Percentiles rank a stretch among this genome's conserved stretches.
These are phyloP conservation scores for Carallia brachiata DNA, from an alignment of 345 rosid species.

Conservation along the genomic window DNA sequence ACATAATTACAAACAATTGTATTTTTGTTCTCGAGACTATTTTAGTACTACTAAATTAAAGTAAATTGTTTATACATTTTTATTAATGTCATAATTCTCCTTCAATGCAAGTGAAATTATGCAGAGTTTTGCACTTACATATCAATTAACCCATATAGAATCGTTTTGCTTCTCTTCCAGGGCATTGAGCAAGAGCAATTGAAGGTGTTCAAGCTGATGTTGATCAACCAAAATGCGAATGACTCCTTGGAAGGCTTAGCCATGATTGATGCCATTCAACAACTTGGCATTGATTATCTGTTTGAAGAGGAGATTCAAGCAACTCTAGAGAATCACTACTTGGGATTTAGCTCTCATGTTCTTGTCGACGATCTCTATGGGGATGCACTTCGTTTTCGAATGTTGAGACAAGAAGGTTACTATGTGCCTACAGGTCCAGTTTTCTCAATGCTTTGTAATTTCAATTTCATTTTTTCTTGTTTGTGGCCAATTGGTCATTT, in stretches of 20 bases:
- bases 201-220: not conserved
- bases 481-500: not conserved
- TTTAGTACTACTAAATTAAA: no score
- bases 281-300: constrained; percentile 33
- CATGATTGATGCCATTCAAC: constrained; percentile 43
- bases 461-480: no score
- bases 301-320: constrained; percentile 39
- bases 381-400: constrained; percentile 24
- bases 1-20: no score
- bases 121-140: no score
- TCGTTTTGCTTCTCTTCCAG: not conserved
- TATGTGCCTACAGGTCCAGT: constrained; percentile 23
- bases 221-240: not conserved
- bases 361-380: constrained; percentile 20
- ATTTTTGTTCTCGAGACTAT: no score
- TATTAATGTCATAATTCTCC: no score
- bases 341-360: not conserved
- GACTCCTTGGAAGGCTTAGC: constrained; percentile 22
- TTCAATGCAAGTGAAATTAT: no score
- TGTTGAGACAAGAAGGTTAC: constrained; percentile 27
- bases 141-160: no score
- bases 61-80: no score
- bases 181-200: not conserved
- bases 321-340: constrained; percentile 26
- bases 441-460: not conserved